Base-by-base conservation (phyloP, 306 rosid species). In the Adenanthera pavonina region DNA sequence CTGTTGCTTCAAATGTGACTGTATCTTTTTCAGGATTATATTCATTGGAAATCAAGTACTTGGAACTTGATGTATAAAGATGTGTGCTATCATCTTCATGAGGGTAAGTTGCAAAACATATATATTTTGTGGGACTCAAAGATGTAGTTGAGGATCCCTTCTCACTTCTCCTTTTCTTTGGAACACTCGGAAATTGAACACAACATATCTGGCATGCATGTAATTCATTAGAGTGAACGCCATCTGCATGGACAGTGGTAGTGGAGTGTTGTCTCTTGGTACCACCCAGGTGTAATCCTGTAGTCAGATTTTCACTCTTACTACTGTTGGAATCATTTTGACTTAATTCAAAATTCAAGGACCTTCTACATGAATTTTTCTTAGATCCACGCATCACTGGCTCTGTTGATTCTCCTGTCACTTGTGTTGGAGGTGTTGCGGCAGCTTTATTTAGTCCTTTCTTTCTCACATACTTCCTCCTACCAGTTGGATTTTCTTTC, bases 301-400 rank as follows among this genome's bases (percentile, higher is more conserved):
- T 34, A 46, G 78, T 86, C 68, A 72, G 69, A 74, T 77, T 43
- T 75, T 79, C 69, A 48, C 71, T 8, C 41, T 72, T 75, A 81
- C 84, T 81, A 83, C 80, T 64, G 78, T 81, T 53, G 36, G 70
- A 80, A 75, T 75, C 70, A 74, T 74, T 72, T 80, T 68, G 84
- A 68, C 85, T 72, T 20, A 25, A 53, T 14, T 76, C 92, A 89
- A 84, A 94, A 46, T 87, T 87, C 57, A 92, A 89, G 68, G 85
- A 68, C 90, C 88, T 89, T 71, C 84, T 85, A 81, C 97, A 94
- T 35, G 97, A 80, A 87, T 78, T 90, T 75, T 81, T 90, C 12
- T 83, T 78, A 62, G 87, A 53, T 61, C 83, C 81, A 7, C 34
- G 40, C 33, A 44, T 72, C 72, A 67, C 69, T 64, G 72, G 75